Percentiles rank a stretch among this genome's conserved stretches.
Evolutionary conservation across 2,329 filamentous ascomycete genomes (phyloP).

Genomic region (Magnaporthiopsis incrustans): DNA sequence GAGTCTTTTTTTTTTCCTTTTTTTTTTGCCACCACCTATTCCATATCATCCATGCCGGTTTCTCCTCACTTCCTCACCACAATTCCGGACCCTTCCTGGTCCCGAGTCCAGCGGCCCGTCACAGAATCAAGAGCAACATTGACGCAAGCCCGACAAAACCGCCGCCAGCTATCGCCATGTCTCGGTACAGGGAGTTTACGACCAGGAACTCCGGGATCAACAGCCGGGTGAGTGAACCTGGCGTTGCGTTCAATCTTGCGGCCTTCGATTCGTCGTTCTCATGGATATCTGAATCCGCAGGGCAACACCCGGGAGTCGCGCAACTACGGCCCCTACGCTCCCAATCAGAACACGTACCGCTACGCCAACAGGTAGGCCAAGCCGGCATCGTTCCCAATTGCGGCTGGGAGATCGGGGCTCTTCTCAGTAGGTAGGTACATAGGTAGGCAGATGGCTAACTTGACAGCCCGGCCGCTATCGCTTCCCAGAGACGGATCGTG

Average conservation of each 20-base stretch:
- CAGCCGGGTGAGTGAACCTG: not conserved
- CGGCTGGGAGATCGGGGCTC: too few relatives aligned
- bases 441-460: too few relatives aligned
- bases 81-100: too few relatives aligned
- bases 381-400: not conserved
- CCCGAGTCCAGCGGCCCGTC: too few relatives aligned
- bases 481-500: not conserved
- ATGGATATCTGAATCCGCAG: not conserved
- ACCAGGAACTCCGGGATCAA: not conserved
- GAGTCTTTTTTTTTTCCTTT: too few relatives aligned
- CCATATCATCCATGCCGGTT: too few relatives aligned
- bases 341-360: not conserved
- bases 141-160: not conserved
- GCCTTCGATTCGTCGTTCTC: too few relatives aligned
- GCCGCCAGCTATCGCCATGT: not conserved
- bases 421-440: too few relatives aligned
- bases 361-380: not conserved
- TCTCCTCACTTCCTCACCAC: too few relatives aligned
- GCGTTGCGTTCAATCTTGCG: not conserved
- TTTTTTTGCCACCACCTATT: too few relatives aligned
- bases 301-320: constrained; percentile 1
- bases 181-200: not conserved
- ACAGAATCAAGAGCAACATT: not conserved
- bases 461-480: too few relatives aligned
- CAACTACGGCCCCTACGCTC: not conserved